phyloP scores from a whole-genome alignment of 2,329 filamentous ascomycete species.

The Colletotrichum agaves region DNA sequence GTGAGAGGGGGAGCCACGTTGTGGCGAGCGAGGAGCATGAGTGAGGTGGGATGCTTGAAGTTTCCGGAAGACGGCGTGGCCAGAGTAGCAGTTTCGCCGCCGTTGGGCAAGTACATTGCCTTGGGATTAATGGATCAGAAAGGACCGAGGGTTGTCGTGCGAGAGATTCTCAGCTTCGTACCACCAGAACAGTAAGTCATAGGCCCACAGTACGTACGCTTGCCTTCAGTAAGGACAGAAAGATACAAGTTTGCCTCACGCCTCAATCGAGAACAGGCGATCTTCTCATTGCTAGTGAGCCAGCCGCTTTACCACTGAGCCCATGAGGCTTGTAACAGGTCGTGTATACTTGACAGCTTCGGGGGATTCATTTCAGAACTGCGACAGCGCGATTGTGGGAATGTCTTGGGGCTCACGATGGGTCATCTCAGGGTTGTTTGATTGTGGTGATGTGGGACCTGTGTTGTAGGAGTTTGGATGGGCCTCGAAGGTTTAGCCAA shows the following conservation, averaged over 20 bases:
- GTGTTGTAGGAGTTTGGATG: not conserved
- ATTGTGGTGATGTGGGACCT: not conserved
- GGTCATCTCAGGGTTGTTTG: not conserved
- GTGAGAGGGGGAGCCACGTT: not conserved
- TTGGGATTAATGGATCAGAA: conserved; percentile 15
- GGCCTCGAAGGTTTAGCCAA: not conserved
- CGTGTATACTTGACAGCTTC: rapidly evolving
- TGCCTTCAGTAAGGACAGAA: not conserved
- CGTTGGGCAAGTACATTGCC: conserved; percentile 10
- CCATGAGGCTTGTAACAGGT: conserved; percentile 4
- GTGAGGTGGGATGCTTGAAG: conserved; percentile 19
- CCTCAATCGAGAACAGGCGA: conserved; percentile 27
- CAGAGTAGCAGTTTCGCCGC: conserved; percentile 11
- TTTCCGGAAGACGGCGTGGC: conserved; percentile 13
- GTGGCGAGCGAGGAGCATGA: conserved; percentile 6
- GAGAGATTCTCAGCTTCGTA: conserved; percentile 10
- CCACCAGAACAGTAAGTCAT: not conserved
- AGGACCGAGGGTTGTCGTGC: conserved; percentile 17
- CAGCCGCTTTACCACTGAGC: conserved; percentile 25
- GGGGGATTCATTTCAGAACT: not conserved
- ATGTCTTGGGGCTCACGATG: conserved; percentile 2
- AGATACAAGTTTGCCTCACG: conserved; percentile 3
- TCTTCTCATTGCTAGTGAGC: conserved; percentile 28
- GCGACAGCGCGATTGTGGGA: not conserved
- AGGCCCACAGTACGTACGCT: not conserved